Evolutionary conservation across 1,139 yeast genomes (phyloP).

Genomic region (Hemisphaericaspora xylanilytica): DNA sequence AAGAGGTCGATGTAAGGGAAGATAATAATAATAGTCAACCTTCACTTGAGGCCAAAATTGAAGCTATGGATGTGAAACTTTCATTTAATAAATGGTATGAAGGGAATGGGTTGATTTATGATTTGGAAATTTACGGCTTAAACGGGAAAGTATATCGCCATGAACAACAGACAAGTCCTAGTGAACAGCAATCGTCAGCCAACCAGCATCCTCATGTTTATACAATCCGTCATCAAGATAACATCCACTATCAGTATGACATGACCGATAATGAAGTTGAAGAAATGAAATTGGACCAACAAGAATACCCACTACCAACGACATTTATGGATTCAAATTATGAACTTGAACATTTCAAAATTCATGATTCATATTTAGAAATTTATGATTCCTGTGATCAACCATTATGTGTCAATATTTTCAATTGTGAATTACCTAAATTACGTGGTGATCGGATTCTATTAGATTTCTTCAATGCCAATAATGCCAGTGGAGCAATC

Average conservation of each 20-base stretch:
- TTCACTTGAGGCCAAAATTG: conserved; percentile 42
- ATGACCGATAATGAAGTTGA: conserved; percentile 26
- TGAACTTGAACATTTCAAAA: conserved; percentile 48
- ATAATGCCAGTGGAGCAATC: conserved; percentile 67
- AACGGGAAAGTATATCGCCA: conserved; percentile 45
- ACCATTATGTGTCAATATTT: conserved; percentile 55
- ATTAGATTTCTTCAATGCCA: conserved; percentile 67
- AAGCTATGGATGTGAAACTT: conserved; percentile 55
- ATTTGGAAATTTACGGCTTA: conserved; percentile 61
- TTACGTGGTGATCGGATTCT: conserved; percentile 57
- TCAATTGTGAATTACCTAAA: conserved; percentile 63
- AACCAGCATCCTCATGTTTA: neutral
- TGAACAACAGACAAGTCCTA: neutral
- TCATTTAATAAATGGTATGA: conserved; percentile 69
- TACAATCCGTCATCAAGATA: conserved; percentile 18
- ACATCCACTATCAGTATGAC: conserved; percentile 34
- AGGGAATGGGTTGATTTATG: conserved; percentile 64
- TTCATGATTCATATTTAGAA: conserved; percentile 55
- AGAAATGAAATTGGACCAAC: conserved; percentile 6
- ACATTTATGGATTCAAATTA: conserved; percentile 39
- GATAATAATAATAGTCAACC: conserved; percentile 1
- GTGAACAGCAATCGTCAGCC: neutral
- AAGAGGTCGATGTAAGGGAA: conserved; percentile 16
- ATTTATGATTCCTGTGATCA: conserved; percentile 29
- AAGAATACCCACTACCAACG: conserved; percentile 1